Base-by-base conservation (phyloP, 1,139 yeast species). In the Suhomyces maxii region DNA sequence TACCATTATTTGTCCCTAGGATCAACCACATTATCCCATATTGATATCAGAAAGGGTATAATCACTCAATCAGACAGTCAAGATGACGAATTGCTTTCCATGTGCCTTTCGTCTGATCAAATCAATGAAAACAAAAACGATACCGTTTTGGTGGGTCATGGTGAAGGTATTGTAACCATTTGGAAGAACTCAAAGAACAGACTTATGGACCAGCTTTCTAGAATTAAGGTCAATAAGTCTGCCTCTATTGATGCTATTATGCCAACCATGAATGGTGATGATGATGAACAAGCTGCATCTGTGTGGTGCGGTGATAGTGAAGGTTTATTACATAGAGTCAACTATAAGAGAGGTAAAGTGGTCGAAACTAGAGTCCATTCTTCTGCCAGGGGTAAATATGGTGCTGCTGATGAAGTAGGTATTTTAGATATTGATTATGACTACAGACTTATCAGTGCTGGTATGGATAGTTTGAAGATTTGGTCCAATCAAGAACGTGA, bases 91-190 rank as follows among this genome's bases (percentile, higher is more conserved):
- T 71, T 93, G 31, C 67, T 91, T 42, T 77, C 93, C 41, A 86
- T 90, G 63, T 74, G 89, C 41, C 84, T 79, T 67, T 79, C 85
- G 0, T 61, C 71, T 1, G 87, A 84, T 52, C 58, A 54, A 43
- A 58, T 64, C 23, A 63, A 56, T 36, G 82, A 79, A n/a, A 72
- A 75, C 25, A 79, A 77, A 34, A 84, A 81, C 49, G 89, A 84
- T 37, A 73, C 79, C 3, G 83, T 83, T 3, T 73, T 84, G 18
- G 87, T 86, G 0, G 83, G 91, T 57, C 91, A 90, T 83, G 91
- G 96, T 3, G 95, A 87, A 61, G 98, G 98, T 2, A 80, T 89
- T n/a, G 77, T 89, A 7, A 89, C 98, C 0, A 73, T 87, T n/a
- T 93, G 98, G 99, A 83, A 82, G 55, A 82, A 85, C 37, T 74